A percentile compares a stretch with the other conserved stretches of the same genome.
These are phyloP conservation scores for Pichia sp. DNA, from an alignment of 1,139 yeast species.

Conservation along the genomic window DNA sequence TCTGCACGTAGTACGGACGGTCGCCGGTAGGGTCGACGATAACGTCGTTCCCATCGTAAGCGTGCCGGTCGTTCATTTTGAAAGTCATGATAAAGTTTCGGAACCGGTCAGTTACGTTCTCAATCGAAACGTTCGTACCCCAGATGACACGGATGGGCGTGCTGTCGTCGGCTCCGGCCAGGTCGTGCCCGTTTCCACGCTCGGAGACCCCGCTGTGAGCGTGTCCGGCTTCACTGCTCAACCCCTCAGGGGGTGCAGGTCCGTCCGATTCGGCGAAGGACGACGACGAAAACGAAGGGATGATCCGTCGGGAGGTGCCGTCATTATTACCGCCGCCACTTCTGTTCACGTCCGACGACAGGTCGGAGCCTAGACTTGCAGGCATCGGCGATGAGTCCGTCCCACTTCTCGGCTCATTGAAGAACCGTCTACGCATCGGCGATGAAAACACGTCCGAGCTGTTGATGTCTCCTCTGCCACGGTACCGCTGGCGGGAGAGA, in stretches of 20 bases:
- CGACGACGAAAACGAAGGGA: slow-evolving; percentile 25
- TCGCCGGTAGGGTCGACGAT: slow-evolving; percentile 55
- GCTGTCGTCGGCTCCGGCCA: slow-evolving; percentile 5
- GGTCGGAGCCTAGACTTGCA: slow-evolving; percentile 23
- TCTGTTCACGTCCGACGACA: slow-evolving; percentile 23
- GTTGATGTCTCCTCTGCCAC: slow-evolving; percentile 51
- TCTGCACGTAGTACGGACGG: slow-evolving; percentile 60
- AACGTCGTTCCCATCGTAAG: slow-evolving; percentile 42
- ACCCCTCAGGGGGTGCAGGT: not conserved
- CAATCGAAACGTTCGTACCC: slow-evolving; percentile 97
- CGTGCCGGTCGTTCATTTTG: slow-evolving; percentile 70
- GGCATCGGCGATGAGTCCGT: slow-evolving; percentile 25
- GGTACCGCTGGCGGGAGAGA: slow-evolving; percentile 25
- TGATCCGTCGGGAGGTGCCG: slow-evolving; percentile 1
- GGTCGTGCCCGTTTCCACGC: not conserved
- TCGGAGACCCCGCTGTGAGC: not conserved
- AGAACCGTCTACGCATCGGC: slow-evolving; percentile 39
- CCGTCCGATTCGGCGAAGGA: slow-evolving; percentile 13
- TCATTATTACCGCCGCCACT: not conserved
- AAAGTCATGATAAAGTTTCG: slow-evolving; percentile 80
- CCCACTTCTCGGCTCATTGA: slow-evolving; percentile 28
- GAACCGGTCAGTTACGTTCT: slow-evolving; percentile 75
- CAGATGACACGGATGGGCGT: slow-evolving; percentile 89
- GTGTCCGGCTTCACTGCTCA: not conserved
- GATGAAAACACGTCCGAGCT: slow-evolving; percentile 51